These are phyloP conservation scores for Byssochlamys sp. DNA, from an alignment of 2,329 filamentous ascomycete species.

Conservation along the genomic window DNA sequence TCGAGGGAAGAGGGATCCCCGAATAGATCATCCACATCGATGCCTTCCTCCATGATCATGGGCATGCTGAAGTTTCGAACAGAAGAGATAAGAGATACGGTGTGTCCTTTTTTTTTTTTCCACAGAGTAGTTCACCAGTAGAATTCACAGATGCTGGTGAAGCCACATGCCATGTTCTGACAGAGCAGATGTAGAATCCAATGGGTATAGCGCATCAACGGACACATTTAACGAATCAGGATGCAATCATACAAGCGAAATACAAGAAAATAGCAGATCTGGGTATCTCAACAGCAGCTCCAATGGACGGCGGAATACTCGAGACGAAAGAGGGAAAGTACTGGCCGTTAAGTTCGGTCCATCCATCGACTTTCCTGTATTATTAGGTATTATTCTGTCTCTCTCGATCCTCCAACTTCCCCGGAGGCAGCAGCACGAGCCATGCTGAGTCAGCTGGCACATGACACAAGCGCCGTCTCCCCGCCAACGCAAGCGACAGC, in stretches of 20 bases:
- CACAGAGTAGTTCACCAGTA: background rate
- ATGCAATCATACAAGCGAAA: background rate
- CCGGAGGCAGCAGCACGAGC: background rate
- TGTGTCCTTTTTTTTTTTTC: background rate
- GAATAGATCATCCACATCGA: constrained; percentile 66
- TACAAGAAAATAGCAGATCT: background rate
- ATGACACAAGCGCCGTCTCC: background rate
- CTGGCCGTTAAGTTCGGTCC: no score
- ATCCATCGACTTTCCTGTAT: background rate
- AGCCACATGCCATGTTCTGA: background rate
- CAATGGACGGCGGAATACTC: background rate
- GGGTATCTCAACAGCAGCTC: background rate
- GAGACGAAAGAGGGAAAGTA: no score
- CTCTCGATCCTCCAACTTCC: background rate
- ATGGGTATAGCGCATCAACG: background rate
- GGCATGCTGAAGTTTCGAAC: constrained; percentile 29
- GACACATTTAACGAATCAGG: background rate
- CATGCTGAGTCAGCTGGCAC: background rate
- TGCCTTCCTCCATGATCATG: constrained; percentile 48
- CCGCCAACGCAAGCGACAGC: background rate
- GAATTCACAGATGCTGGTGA: background rate
- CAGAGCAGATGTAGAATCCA: background rate
- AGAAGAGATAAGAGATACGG: background rate
- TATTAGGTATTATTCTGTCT: background rate
- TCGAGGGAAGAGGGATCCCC: constrained; percentile 52